These are phyloP conservation scores for Pyronema omphalodes DNA, from an alignment of 495 filamentous ascomycete species.

Conservation along the genomic window DNA sequence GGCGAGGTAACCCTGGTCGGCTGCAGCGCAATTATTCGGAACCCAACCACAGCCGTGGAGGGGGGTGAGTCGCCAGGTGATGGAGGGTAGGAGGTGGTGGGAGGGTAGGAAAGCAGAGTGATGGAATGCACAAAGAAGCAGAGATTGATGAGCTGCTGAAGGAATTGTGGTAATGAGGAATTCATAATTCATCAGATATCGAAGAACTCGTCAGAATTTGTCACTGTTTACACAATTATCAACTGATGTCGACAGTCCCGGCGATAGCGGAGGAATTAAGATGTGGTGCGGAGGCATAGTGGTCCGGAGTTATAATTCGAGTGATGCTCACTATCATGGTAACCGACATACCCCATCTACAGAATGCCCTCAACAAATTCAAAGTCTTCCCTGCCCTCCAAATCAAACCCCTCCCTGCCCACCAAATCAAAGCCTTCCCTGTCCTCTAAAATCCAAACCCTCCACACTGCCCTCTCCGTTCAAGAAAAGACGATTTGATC, in stretches of 20 bases:
- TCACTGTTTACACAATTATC: too few relatives aligned
- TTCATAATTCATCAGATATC: too few relatives aligned
- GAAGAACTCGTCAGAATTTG: too few relatives aligned
- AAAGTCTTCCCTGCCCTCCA: not conserved
- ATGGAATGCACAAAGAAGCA: not conserved
- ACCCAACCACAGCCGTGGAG: not conserved
- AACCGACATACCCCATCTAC: too few relatives aligned
- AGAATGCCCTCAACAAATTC: not conserved
- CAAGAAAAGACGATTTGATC: constrained; percentile 21
- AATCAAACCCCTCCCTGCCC: not conserved
- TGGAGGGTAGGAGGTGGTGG: constrained; percentile 9
- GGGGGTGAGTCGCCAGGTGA: not conserved
- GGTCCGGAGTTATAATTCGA: constrained; percentile 10
- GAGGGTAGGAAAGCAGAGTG: constrained; percentile 1
- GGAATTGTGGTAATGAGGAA: too few relatives aligned
- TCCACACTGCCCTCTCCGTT: constrained; percentile 13
- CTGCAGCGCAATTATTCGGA: constrained; percentile 5
- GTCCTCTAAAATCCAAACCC: too few relatives aligned
- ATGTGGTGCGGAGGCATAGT: too few relatives aligned
- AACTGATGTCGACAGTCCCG: too few relatives aligned
- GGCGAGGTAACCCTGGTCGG: constrained; percentile 20
- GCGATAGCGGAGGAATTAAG: too few relatives aligned
- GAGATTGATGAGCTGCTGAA: too few relatives aligned
- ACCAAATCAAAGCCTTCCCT: too few relatives aligned
- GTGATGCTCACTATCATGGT: not conserved